Evolutionary conservation across 1,284 basidiomycete genomes (phyloP).

Genomic region (Trametes hirsuta): DNA sequence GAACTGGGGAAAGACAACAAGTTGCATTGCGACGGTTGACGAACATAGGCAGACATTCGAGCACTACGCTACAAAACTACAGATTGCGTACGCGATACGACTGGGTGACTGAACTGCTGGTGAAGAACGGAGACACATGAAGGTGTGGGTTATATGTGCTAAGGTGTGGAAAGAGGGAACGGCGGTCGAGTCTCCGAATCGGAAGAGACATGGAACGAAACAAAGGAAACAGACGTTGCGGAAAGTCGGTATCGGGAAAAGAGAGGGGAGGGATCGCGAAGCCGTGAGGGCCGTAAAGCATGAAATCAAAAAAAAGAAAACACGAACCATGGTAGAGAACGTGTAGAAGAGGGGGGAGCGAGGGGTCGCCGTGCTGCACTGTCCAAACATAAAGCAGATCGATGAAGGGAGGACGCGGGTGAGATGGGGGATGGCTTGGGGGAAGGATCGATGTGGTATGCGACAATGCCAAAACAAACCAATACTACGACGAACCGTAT

Average conservation of each 20-base stretch:
- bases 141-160: conserved; percentile 7
- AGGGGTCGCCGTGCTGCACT: conserved; percentile 18
- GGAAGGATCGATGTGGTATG: conserved; percentile 22
- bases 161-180: neutral
- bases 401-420: conserved; percentile 1
- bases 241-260: conserved; percentile 6
- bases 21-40: conserved; percentile 27
- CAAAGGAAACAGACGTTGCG: conserved; percentile 5
- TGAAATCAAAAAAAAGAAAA: neutral
- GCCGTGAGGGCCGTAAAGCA: conserved; percentile 1
- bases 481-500: conserved; percentile 28
- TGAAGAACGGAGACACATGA: conserved; percentile 1
- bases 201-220: conserved; percentile 14
- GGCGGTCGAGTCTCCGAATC: neutral
- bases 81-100: conserved; percentile 31
- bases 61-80: conserved; percentile 41
- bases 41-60: conserved; percentile 31
- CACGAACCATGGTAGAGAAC: neutral
- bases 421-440: neutral
- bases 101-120: conserved; percentile 8
- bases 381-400: conserved; percentile 20
- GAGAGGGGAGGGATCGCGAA: conserved; percentile 9
- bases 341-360: neutral
- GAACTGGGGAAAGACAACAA: conserved; percentile 19
- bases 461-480: conserved; percentile 25